A percentile compares a stretch with the other conserved stretches of the same genome.
These are phyloP conservation scores for Avena eriantha DNA, from an alignment of 176 grass and related monocot species.

Conservation along the genomic window DNA sequence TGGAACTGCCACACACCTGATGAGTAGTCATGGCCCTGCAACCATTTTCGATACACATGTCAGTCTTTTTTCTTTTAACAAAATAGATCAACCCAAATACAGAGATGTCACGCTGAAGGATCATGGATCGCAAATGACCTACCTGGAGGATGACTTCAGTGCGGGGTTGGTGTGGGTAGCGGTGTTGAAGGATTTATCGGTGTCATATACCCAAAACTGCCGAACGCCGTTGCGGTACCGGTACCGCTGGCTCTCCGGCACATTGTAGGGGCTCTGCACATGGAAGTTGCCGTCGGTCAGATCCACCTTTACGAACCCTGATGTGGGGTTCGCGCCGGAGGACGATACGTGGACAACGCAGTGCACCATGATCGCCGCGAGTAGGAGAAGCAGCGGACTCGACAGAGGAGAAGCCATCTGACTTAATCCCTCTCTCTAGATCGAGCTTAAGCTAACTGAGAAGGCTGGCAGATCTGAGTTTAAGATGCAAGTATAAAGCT, in stretches of 20 bases:
- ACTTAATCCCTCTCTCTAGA: no score
- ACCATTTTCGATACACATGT: neutral
- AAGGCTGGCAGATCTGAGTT: no score
- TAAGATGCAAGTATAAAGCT: neutral
- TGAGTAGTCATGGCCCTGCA: constrained; percentile 47
- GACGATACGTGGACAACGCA: neutral
- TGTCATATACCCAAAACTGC: constrained; percentile 38
- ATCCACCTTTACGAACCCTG: constrained; percentile 41
- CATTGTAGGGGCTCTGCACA: constrained; percentile 47
- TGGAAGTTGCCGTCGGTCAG: constrained; percentile 37
- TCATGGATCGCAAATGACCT: neutral
- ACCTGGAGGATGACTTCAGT: constrained; percentile 43
- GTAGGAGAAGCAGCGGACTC: neutral
- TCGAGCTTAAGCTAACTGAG: no score
- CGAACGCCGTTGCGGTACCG: constrained; percentile 31
- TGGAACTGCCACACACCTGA: constrained; percentile 63
- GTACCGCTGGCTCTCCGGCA: constrained; percentile 11
- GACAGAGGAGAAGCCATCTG: neutral
- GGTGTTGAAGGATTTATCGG: constrained; percentile 7
- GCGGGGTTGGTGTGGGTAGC: neutral
- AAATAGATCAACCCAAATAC: neutral
- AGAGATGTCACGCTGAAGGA: neutral
- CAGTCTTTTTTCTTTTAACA: no score
- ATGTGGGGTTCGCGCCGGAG: neutral
- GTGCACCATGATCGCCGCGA: neutral